These are phyloP conservation scores for Russula griseocarnosa DNA, from an alignment of 768 basidiomycete genomes.

Conservation along the genomic window DNA sequence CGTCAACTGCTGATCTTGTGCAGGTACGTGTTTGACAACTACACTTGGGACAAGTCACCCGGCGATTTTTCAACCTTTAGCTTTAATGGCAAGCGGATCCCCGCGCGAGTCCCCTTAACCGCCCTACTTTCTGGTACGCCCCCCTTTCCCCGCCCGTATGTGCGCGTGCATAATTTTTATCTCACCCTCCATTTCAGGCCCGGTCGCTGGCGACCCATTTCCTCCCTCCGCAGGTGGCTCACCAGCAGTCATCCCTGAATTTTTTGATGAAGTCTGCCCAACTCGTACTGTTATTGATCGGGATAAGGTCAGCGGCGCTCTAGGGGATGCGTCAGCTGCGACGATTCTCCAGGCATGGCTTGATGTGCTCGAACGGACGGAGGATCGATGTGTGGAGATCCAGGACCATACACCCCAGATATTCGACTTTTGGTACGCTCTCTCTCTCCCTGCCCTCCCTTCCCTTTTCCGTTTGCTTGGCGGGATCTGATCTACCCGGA, in stretches of 20 bases:
- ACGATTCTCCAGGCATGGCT: constrained; percentile 40
- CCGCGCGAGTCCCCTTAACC: constrained; percentile 52
- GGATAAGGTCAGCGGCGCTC: constrained; percentile 33
- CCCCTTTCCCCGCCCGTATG: too few species aligned
- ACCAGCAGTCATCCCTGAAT: constrained; percentile 37
- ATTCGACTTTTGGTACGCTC: constrained; percentile 39
- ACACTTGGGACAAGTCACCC: constrained; percentile 48
- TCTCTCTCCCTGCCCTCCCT: not conserved
- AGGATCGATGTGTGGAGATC: constrained; percentile 43
- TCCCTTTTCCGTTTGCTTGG: not conserved
- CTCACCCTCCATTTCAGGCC: constrained; percentile 32
- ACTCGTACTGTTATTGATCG: constrained; percentile 36
- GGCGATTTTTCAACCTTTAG: constrained; percentile 42
- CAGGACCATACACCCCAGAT: constrained; percentile 35
- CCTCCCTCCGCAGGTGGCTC: constrained; percentile 35
- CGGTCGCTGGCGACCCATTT: constrained; percentile 42
- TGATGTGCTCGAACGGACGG: constrained; percentile 34
- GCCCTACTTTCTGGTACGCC: constrained; percentile 48
- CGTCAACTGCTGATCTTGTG: not conserved
- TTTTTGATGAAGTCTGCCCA: constrained; percentile 43
- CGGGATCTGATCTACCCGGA: not conserved
- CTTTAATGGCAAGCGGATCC: constrained; percentile 49
- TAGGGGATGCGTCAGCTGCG: constrained; percentile 31
- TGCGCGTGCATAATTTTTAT: not conserved
- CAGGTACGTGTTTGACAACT: constrained; percentile 54